Base-by-base conservation (phyloP, 139 green algal species). In the Spirogloea muscicola region DNA sequence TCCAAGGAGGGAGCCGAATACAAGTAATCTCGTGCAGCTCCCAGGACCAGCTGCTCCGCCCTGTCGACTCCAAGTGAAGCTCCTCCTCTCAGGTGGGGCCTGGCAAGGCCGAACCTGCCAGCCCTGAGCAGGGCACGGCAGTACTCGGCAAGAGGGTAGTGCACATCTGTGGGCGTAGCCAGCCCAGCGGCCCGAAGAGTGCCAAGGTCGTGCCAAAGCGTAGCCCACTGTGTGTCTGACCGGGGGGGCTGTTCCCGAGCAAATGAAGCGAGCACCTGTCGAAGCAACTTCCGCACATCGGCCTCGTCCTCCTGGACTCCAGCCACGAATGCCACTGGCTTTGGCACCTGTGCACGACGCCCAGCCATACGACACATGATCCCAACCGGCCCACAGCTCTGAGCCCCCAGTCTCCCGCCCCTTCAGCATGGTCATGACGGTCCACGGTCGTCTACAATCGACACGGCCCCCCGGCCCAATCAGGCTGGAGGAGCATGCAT, bases 71-170 rank as follows among this genome's bases (percentile, higher is more conserved):
- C 25, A 21, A 76, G 43, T 39, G n/a, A n/a, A n/a, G n/a, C n/a
- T 55, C 21, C 21, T 21, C 39, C 34, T 21, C 60, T 78, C 33
- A 76, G 33, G 27, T 39, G 27, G 21, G 38, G 37, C 37, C 33
- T 71, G 7, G 67, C 67, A 10, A 73, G 21, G 3, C n/a, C 58
- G 36, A 76, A 76, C 9, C 60, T 29, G 21, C 58, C 67, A 39
- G 39, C 67, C 41, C 60, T 43, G 7, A 76, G 67, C 7, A 76
- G 25, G 18, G 33, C 67, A 43, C 67, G 16, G 9, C 37, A 65
- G 21, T 41, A 70, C 43, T 76, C 67, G n/a, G 60, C 25, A 3
- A 67, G 67, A 18, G 74, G 29, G 25, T 21, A 73, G 37, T 76
- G 51, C 0, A 29, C n/a, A n/a, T n/a, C 51, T 18, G 27, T 62